Evolutionary conservation across 176 grass and related monocot genomes (phyloP), one percentile per base, ranked within the genome.

Genomic region (Puccinellia tenuiflora): DNA sequence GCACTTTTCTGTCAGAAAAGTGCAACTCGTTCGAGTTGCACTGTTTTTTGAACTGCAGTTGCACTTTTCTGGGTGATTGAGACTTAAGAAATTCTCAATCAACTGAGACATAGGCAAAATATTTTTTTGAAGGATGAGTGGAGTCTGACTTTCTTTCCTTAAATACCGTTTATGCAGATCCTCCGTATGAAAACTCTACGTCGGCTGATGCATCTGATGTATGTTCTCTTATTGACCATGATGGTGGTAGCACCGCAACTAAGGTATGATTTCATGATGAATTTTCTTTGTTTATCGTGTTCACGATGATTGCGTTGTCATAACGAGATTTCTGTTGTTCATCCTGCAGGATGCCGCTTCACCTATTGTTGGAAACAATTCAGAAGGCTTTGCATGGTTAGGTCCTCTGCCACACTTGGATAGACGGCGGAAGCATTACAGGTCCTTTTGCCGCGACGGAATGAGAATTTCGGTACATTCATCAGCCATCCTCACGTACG

Each of bases 381-480:
- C 80, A 12, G 50, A 72, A 73, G 67, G 73, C 15, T 94, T 94
- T 64, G 48, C 79, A 84, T 94, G 92, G 92, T 40, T 90, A 65
- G 79, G 87, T 39, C 67, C 68, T 50, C 34, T 70, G 57, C 91
- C 82, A 25, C 59, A 62, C 75, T 47, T 31, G 46, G 82, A 76
- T 42, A 88, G 81, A 88, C 55, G 54, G 33, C 69, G 75, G 39
- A 94, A 90, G 47, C 87, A 90, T 69, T 92, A 94, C 75, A 85
- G 56, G 37, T 94, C 92, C n/a, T 94, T 94, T 70, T 78, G 17
- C 61, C 73, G 82, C 29, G 79, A 73, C 9, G 90, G 87, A 28
- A 77, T 84, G 62, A 94, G 60, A 35, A 90, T 92, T 67, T 92
- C 90, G 29, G 92, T 94, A 81, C 43, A 81, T 43, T 74, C 33